A percentile compares a stretch with the other conserved stretches of the same genome.
Evolutionary conservation across 306 rosid species (phyloP).

Genomic region (Corylus americana): DNA sequence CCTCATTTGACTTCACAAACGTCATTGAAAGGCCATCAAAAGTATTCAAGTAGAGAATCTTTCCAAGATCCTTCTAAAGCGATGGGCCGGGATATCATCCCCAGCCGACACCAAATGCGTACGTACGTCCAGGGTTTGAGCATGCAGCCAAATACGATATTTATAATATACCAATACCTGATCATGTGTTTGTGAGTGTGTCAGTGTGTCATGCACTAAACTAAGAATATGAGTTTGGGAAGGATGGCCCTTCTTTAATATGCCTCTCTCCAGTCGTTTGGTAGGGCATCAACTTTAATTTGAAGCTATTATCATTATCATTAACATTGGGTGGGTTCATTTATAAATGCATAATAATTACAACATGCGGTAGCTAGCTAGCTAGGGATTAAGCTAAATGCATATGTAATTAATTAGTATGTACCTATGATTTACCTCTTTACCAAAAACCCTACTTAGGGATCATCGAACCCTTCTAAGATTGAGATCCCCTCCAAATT

Average conservation of each 20-base stretch:
- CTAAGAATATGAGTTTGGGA: background rate
- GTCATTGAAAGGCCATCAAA: background rate
- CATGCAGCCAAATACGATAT: background rate
- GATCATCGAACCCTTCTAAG: no score
- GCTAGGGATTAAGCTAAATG: no score
- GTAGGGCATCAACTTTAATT: background rate
- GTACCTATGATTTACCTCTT: no score
- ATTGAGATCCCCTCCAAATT: no score
- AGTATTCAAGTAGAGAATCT: background rate
- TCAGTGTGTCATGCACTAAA: slow-evolving; percentile 10
- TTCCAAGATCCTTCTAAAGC: background rate
- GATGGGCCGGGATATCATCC: background rate
- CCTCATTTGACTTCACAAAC: background rate
- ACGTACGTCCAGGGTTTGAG: background rate
- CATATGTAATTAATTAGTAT: no score
- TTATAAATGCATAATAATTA: no score
- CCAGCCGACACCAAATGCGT: background rate
- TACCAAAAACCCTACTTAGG: no score
- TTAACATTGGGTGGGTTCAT: no score
- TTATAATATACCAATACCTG: background rate
- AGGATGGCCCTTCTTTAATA: background rate
- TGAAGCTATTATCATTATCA: background rate
- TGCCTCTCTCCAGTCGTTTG: background rate
- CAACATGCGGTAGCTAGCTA: no score
- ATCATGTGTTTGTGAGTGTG: background rate